Conservation (phyloP, 2,329 filamentous ascomycete species). For the Aspergillus phoenicis region DNA sequence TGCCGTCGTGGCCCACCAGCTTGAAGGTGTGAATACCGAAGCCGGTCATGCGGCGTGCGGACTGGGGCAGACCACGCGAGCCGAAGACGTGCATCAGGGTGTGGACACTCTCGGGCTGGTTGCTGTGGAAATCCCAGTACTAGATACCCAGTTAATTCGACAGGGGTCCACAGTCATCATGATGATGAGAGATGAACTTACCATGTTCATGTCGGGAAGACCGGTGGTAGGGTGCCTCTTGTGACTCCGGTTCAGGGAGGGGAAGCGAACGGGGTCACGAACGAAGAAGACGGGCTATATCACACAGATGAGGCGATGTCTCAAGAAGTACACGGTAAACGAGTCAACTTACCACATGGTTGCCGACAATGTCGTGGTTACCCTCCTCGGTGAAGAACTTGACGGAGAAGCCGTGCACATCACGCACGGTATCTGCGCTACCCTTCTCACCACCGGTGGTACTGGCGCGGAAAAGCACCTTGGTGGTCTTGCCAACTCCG, state of each 20-base stretch:
- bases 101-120: slow-evolving; percentile 62
- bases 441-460: slow-evolving; percentile 5
- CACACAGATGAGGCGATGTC: not conserved
- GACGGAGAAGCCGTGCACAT: slow-evolving; percentile 7
- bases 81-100: slow-evolving; percentile 64
- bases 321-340: no score
- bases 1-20: slow-evolving; percentile 44
- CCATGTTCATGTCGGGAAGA: slow-evolving; percentile 63
- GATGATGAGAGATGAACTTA: slow-evolving; percentile 18
- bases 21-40: slow-evolving; percentile 43
- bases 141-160: slow-evolving; percentile 7
- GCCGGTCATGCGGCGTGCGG: slow-evolving; percentile 56
- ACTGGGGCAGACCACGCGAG: slow-evolving; percentile 57
- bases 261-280: slow-evolving; percentile 48
- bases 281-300: slow-evolving; percentile 48
- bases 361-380: slow-evolving; percentile 10
- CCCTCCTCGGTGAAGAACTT: slow-evolving; percentile 12
- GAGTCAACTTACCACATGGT: slow-evolving; percentile 1
- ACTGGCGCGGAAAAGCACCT: slow-evolving; percentile 9
- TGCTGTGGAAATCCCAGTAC: slow-evolving; percentile 64
- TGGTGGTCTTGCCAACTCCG: slow-evolving; percentile 4
- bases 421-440: slow-evolving; percentile 7
- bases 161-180: no score
- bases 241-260: slow-evolving; percentile 58
- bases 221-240: slow-evolving; percentile 68